A percentile compares a stretch with the other conserved stretches of the same genome.
Evolutionary conservation across 106 monocot genomes (phyloP).

Genomic region (Gastrodia elata): DNA sequence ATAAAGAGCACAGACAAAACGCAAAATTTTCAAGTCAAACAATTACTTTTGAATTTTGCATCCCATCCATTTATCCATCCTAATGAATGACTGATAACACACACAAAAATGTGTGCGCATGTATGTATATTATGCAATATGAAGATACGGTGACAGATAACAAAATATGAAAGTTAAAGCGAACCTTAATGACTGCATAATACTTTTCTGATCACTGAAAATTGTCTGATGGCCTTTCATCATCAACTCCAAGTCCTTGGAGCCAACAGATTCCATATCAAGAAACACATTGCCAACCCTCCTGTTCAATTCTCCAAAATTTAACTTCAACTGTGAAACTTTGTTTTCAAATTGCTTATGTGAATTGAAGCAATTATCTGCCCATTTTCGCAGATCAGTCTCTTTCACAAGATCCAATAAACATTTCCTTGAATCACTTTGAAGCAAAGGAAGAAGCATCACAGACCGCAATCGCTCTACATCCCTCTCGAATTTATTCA

Average conservation of each 20-base stretch:
- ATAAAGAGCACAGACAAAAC: too few species aligned
- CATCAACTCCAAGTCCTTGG: constrained; percentile 44
- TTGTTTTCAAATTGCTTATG: constrained; percentile 85
- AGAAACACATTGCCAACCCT: constrained; percentile 44
- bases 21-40: too few species aligned
- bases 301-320: constrained; percentile 64
- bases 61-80: too few species aligned
- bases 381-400: constrained; percentile 56
- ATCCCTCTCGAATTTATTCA: constrained; percentile 62
- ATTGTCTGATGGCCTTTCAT: constrained; percentile 58
- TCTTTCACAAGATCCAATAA: constrained; percentile 87
- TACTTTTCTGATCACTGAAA: constrained; percentile 69
- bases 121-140: background rate
- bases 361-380: constrained; percentile 47
- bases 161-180: constrained; percentile 8
- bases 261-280: constrained; percentile 27
- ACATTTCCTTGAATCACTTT: constrained; percentile 50
- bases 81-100: too few species aligned
- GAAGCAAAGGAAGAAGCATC: constrained; percentile 56
- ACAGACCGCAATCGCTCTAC: constrained; percentile 54
- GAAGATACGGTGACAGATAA: background rate
- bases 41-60: too few species aligned
- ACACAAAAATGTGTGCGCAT: background rate
- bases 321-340: constrained; percentile 70
- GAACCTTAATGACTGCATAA: constrained; percentile 90